Percentiles rank a stretch among this genome's conserved stretches.
Conservation (phyloP, 257 asterid genomes). For the Linaria vulgaris region DNA sequence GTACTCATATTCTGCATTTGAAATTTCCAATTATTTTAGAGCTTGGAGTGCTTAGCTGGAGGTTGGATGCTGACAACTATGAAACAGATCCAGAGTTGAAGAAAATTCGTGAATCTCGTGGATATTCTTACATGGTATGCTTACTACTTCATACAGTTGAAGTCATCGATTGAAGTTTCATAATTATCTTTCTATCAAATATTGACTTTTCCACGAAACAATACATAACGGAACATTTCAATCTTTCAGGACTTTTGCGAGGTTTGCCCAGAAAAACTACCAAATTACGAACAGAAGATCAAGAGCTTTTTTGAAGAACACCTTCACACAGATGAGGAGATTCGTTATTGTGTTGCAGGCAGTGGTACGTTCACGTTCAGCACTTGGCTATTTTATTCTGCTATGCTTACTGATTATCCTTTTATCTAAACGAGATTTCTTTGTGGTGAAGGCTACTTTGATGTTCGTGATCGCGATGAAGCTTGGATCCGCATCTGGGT, state of each 20-base stretch:
- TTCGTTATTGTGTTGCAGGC: constrained; percentile 91
- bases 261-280: constrained; percentile 85
- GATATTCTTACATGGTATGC: constrained; percentile 78
- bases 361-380: constrained; percentile 58
- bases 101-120: constrained; percentile 83
- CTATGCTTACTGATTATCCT: neutral
- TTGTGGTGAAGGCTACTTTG: constrained; percentile 68
- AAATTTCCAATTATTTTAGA: constrained; percentile 36
- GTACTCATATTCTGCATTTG: constrained; percentile 12
- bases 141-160: neutral
- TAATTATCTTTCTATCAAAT: neutral
- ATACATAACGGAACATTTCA: neutral
- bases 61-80: constrained; percentile 80
- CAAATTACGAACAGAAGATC: constrained; percentile 83
- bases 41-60: constrained; percentile 97
- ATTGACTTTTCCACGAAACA: neutral
- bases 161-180: constrained; percentile 3
- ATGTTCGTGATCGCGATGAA: constrained; percentile 75
- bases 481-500: constrained; percentile 90
- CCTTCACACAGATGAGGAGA: constrained; percentile 96
- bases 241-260: constrained; percentile 74
- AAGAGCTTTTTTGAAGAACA: constrained; percentile 83
- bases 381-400: constrained; percentile 11
- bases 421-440: neutral
- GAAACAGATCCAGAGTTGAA: constrained; percentile 87